These are phyloP conservation scores for Rhizophora apiculata DNA, from an alignment of 345 rosid genomes.

Conservation along the genomic window DNA sequence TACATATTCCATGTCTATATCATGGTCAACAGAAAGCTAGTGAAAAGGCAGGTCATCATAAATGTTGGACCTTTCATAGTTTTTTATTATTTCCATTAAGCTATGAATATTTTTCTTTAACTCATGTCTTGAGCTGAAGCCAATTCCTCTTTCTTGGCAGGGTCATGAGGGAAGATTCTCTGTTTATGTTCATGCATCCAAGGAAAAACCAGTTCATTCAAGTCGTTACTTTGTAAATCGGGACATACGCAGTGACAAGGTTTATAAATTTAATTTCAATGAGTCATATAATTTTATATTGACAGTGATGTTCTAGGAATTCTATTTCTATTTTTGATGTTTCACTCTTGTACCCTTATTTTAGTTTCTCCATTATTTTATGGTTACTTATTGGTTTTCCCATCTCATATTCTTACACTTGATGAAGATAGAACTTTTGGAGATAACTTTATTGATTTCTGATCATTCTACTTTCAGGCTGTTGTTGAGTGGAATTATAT, in stretches of 20 bases:
- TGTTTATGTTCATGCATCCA: conserved; percentile 78
- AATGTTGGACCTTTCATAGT: background rate
- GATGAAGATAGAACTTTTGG: no score
- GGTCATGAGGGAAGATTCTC: conserved; percentile 82
- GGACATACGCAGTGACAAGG: conserved; percentile 75
- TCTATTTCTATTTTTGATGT: background rate
- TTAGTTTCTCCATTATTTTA: no score
- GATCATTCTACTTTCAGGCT: no score
- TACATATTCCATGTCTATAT: no score
- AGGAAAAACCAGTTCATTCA: conserved; percentile 58
- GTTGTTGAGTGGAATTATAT: no score
- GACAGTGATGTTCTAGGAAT: background rate
- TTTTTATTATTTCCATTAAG: background rate
- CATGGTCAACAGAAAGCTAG: no score
- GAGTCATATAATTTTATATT: background rate
- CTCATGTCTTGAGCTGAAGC: conserved; percentile 8
- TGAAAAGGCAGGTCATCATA: no score
- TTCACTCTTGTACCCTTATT: background rate
- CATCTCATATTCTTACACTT: no score
- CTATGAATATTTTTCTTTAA: background rate
- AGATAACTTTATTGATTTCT: no score
- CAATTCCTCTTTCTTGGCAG: conserved; percentile 32
- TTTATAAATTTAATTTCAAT: conserved; percentile 17
- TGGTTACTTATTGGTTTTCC: no score
- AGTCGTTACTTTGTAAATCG: conserved; percentile 73